phyloP scores from a whole-genome alignment of 352 stramenopile genomes.

The Globisporangium cederbergense region DNA sequence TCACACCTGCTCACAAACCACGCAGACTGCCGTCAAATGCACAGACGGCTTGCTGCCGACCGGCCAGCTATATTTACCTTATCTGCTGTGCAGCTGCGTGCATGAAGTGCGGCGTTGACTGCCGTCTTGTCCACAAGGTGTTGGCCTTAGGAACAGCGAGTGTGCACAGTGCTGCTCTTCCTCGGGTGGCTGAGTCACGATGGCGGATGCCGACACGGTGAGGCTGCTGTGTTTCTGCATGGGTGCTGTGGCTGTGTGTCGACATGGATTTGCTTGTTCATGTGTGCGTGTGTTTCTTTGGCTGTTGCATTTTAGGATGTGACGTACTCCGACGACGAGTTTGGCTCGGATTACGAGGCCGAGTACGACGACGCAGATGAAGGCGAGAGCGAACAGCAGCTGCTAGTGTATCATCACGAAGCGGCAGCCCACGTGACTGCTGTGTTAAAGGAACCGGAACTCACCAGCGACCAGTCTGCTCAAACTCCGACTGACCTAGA shows the following conservation, averaged over 20 bases:
- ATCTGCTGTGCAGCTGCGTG: neutral
- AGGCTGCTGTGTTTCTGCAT: neutral
- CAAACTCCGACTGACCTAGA: no score
- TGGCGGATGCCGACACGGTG: conserved; percentile 25
- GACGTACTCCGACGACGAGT: conserved; percentile 56
- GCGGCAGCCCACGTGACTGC: neutral
- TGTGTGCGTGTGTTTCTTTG: neutral
- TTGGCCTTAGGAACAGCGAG: neutral
- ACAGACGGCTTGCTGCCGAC: neutral
- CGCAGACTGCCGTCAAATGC: neutral
- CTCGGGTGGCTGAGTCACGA: conserved; percentile 4
- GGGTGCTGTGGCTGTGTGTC: no score
- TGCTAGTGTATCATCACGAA: neutral
- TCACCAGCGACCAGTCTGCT: neutral
- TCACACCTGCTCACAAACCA: no score
- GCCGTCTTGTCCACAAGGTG: neutral
- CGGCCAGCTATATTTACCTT: neutral
- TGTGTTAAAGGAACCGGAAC: neutral
- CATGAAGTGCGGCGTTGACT: neutral
- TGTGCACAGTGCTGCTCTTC: neutral
- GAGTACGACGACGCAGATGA: conserved; percentile 26
- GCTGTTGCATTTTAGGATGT: neutral
- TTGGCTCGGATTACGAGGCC: conserved; percentile 27
- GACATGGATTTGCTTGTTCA: no score
- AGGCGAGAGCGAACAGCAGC: conserved; percentile 13